Evolutionary conservation across 306 rosid genomes (phyloP).

Genomic region (Lotus japonicus): DNA sequence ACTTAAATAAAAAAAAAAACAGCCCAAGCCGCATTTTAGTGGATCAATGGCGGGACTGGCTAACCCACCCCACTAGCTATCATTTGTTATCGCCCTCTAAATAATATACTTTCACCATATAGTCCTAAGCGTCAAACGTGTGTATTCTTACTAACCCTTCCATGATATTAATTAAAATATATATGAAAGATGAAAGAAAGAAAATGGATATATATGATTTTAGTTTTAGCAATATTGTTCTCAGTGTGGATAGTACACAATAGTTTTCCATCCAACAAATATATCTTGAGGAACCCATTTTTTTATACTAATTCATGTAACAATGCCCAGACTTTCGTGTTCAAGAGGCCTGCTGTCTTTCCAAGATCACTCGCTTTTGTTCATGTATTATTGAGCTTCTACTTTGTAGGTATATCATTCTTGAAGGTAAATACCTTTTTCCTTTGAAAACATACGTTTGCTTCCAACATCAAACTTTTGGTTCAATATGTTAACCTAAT

Average conservation of each 20-base stretch:
- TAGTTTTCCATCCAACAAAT: neutral
- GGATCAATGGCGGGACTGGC: no score
- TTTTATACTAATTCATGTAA: conserved; percentile 10
- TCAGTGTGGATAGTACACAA: neutral
- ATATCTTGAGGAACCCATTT: neutral
- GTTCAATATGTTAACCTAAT: neutral
- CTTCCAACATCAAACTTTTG: neutral
- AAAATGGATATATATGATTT: no score
- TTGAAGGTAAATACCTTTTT: conserved; percentile 43
- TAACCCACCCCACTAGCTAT: no score
- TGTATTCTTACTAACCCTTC: neutral
- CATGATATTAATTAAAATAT: neutral
- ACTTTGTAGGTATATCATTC: conserved; percentile 69
- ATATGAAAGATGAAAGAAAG: no score
- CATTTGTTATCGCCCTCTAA: neutral
- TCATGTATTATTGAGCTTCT: conserved; percentile 76
- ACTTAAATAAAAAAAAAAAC: no score
- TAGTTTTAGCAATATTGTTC: no score
- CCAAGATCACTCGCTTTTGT: no score
- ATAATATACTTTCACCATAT: neutral
- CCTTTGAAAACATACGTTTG: neutral
- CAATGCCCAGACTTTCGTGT: no score
- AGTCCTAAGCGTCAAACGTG: neutral
- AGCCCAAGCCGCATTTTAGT: no score
- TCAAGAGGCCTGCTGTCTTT: no score